A percentile compares a stretch with the other conserved stretches of the same genome.
These are phyloP conservation scores for Blastocrithidia nonstop DNA, from an alignment of 208 protist species.

Conservation along the genomic window DNA sequence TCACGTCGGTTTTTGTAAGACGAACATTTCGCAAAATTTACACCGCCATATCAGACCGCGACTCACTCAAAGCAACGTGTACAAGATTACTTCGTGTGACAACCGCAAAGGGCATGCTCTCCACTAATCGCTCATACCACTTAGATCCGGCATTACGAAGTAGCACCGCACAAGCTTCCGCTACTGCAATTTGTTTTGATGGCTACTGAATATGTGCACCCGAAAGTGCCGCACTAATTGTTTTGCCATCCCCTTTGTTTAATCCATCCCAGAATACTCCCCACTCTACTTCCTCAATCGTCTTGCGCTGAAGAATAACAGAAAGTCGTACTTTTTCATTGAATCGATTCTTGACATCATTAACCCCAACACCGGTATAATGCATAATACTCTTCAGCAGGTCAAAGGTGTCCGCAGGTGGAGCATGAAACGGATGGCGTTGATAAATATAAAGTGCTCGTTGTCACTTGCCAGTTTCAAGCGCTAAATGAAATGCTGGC, in stretches of 20 bases:
- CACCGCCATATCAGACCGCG: constrained; percentile 62
- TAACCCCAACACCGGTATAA: constrained; percentile 56
- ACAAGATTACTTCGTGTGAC: constrained; percentile 70
- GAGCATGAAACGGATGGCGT: constrained; percentile 76
- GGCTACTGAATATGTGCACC: constrained; percentile 25
- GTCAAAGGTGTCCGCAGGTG: constrained; percentile 75
- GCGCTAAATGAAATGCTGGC: constrained; percentile 43
- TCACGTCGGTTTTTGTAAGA: constrained; percentile 35
- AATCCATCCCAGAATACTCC: constrained; percentile 71
- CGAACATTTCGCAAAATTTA: constrained; percentile 64
- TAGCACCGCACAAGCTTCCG: constrained; percentile 78
- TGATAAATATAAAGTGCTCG: constrained; percentile 65
- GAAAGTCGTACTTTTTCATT: constrained; percentile 76
- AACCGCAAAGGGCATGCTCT: constrained; percentile 65
- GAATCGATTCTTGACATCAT: constrained; percentile 77
- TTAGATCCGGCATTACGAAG: constrained; percentile 40
- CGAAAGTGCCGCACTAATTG: constrained; percentile 48
- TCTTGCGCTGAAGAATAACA: constrained; percentile 41
- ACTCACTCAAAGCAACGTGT: constrained; percentile 35
- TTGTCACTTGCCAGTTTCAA: constrained; percentile 71
- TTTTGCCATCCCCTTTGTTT: constrained; percentile 65
- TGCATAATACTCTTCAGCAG: constrained; percentile 73
- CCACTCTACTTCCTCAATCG: constrained; percentile 79
- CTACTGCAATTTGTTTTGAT: constrained; percentile 50
- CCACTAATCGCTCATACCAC: constrained; percentile 61